Percentiles rank a stretch among this genome's conserved stretches.
These are phyloP conservation scores for Cercospora sp. DNA, from an alignment of 2,329 filamentous ascomycete species.

Conservation along the genomic window DNA sequence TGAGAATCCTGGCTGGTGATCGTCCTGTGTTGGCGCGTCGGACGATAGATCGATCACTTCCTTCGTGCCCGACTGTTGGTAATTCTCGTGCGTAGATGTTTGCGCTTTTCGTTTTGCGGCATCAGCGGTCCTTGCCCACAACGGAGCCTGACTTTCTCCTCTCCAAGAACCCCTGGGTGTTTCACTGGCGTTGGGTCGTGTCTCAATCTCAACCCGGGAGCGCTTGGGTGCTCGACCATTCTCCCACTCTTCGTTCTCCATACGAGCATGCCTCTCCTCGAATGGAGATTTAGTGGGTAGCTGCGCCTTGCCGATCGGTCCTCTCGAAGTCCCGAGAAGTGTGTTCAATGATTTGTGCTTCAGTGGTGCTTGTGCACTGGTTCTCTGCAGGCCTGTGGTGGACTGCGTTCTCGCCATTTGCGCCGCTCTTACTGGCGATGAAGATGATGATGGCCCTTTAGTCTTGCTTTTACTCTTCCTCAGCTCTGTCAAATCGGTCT, in stretches of 20 bases:
- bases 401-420: slow-evolving; percentile 19
- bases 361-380: slow-evolving; percentile 40
- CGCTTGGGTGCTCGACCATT: slow-evolving; percentile 44
- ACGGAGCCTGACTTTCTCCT: slow-evolving; percentile 23
- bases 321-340: slow-evolving; percentile 65
- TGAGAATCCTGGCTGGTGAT: slow-evolving; percentile 32
- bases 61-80: slow-evolving; percentile 32
- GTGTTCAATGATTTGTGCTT: slow-evolving; percentile 63
- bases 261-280: slow-evolving; percentile 53
- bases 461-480: slow-evolving; percentile 65
- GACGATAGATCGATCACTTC: slow-evolving; percentile 43
- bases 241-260: slow-evolving; percentile 38
- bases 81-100: slow-evolving; percentile 16
- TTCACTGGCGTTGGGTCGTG: slow-evolving; percentile 19
- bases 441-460: not conserved
- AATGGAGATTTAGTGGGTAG: slow-evolving; percentile 64
- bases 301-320: slow-evolving; percentile 62
- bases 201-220: slow-evolving; percentile 36
- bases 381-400: slow-evolving; percentile 18
- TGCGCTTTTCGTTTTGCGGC: slow-evolving; percentile 30
- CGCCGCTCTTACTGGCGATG: slow-evolving; percentile 23
- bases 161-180: slow-evolving; percentile 9
- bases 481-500: slow-evolving; percentile 77
- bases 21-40: slow-evolving; percentile 23
- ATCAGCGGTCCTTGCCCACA: slow-evolving; percentile 34